phyloP scores from a whole-genome alignment of 139 green algal species.

The Protoeuglena noctilucae region DNA sequence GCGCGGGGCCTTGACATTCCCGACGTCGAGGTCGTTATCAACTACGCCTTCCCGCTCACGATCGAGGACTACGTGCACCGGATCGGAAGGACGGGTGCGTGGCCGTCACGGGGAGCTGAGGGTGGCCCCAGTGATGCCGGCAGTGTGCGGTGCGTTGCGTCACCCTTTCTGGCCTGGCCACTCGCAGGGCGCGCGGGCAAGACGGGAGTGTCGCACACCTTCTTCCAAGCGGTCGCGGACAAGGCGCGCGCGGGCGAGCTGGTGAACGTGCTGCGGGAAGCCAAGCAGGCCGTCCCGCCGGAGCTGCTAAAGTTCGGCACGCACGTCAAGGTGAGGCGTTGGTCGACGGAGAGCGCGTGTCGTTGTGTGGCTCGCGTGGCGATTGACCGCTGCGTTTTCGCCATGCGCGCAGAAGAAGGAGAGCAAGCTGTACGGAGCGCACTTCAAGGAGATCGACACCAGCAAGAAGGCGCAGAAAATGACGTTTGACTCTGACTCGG shows the following conservation, averaged over 20 bases:
- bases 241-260: slow-evolving; percentile 77
- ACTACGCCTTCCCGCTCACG: slow-evolving; percentile 91
- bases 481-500: slow-evolving; percentile 63
- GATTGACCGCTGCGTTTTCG: no score
- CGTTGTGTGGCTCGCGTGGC: background rate
- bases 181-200: no score
- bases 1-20: slow-evolving; percentile 50
- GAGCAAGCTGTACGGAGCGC: slow-evolving; percentile 67
- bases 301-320: slow-evolving; percentile 81
- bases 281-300: slow-evolving; percentile 62
- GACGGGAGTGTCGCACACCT: slow-evolving; percentile 47
- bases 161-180: slow-evolving; percentile 26
- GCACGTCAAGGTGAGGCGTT: no score
- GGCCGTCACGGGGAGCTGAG: no score
- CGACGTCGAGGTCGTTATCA: slow-evolving; percentile 77
- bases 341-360: no score
- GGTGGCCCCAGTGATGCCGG: no score
- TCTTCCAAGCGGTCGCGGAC: slow-evolving; percentile 63
- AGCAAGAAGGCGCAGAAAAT: slow-evolving; percentile 69
- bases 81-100: slow-evolving; percentile 89
- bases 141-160: no score
- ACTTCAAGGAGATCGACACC: slow-evolving; percentile 87
- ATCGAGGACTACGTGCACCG: slow-evolving; percentile 96
- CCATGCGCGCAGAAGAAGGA: no score
- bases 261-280: slow-evolving; percentile 87